phyloP scores from a whole-genome alignment of 805 yeast species.

The Yamadazyma endophytica region DNA sequence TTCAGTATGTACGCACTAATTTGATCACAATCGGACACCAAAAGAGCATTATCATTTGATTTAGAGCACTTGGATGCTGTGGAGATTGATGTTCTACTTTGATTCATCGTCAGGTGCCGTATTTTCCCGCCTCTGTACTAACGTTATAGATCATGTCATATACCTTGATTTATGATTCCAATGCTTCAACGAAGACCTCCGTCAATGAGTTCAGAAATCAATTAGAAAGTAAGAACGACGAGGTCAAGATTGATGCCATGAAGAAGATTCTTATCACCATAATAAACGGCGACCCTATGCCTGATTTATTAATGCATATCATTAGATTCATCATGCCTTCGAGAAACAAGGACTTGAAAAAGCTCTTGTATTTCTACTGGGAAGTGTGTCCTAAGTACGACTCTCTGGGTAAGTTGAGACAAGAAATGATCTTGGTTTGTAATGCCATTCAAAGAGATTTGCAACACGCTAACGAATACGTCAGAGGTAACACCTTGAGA shows the following conservation, averaged over 20 bases:
- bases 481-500: slow-evolving; percentile 92
- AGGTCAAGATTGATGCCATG: slow-evolving; percentile 85
- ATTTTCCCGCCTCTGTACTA: too few species aligned
- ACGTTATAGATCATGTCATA: too few species aligned
- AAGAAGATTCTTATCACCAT: slow-evolving; percentile 78
- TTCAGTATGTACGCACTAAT: too few species aligned
- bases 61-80: too few species aligned
- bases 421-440: slow-evolving; percentile 97
- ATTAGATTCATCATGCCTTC: slow-evolving; percentile 98
- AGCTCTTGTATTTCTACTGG: slow-evolving; percentile 92
- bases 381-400: slow-evolving; percentile 94
- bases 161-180: slow-evolving; percentile 77
- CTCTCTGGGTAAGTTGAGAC: slow-evolving; percentile 84
- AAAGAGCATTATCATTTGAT: too few species aligned
- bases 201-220: slow-evolving; percentile 69
- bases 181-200: slow-evolving; percentile 57
- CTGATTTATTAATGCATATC: slow-evolving; percentile 91
- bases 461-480: slow-evolving; percentile 96
- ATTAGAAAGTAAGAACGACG: slow-evolving; percentile 88
- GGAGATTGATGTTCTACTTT: too few species aligned
- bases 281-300: slow-evolving; percentile 90
- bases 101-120: too few species aligned
- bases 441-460: slow-evolving; percentile 96
- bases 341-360: slow-evolving; percentile 83
- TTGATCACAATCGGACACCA: too few species aligned